These are phyloP conservation scores for Quercus mongolica DNA, from an alignment of 306 rosid genomes.

Conservation along the genomic window DNA sequence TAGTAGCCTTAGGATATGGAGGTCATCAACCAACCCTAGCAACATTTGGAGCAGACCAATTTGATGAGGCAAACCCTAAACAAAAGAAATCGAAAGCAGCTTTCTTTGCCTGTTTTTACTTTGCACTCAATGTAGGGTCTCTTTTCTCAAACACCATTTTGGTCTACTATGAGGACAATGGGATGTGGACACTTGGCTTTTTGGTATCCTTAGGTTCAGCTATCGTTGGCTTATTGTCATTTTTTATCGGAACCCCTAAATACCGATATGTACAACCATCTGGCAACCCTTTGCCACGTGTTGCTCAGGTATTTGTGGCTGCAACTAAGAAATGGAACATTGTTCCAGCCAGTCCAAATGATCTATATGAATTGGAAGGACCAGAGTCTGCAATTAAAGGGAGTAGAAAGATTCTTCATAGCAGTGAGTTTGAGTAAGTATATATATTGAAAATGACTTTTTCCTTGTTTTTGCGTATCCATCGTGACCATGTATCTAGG, in stretches of 20 bases:
- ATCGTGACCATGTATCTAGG: not conserved
- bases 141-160: constrained; percentile 55
- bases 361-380: constrained; percentile 52
- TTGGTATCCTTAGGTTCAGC: constrained; percentile 41
- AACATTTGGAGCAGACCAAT: constrained; percentile 63
- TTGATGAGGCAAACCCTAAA: constrained; percentile 24
- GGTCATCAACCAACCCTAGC: constrained; percentile 65
- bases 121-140: constrained; percentile 56
- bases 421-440: constrained; percentile 32
- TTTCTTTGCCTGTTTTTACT: constrained; percentile 56
- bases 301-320: constrained; percentile 44
- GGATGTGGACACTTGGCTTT: constrained; percentile 53
- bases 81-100: constrained; percentile 15
- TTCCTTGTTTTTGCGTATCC: no score
- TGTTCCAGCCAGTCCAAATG: not conserved
- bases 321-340: constrained; percentile 38
- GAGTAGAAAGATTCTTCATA: constrained; percentile 52
- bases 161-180: constrained; percentile 47
- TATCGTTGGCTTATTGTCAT: constrained; percentile 32
- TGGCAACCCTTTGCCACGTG: constrained; percentile 51
- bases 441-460: not conserved
- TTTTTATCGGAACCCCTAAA: constrained; percentile 22
- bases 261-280: constrained; percentile 32
- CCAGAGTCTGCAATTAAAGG: constrained; percentile 51
- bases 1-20: constrained; percentile 61